Evolutionary conservation across 2,329 filamentous ascomycete genomes (phyloP).

Genomic region (Colletotrichum cereale): DNA sequence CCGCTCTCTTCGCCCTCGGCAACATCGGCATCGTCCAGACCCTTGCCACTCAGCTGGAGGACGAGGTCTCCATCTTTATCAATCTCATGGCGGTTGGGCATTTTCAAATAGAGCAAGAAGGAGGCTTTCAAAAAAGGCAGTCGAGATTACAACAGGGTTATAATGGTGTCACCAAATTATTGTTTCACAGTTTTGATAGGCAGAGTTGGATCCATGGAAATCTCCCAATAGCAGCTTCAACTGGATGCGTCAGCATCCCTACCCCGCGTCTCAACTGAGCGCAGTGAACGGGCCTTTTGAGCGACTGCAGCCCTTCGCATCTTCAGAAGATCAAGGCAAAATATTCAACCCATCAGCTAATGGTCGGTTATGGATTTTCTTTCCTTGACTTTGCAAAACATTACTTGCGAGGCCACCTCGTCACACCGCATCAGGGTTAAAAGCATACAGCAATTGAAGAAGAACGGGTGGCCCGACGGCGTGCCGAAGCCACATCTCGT

Average conservation of each 20-base stretch:
- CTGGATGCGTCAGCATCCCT: not conserved
- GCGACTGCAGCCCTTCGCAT: not conserved
- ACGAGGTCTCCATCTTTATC: constrained; percentile 40
- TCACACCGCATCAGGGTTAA: not conserved
- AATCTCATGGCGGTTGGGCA: constrained; percentile 24
- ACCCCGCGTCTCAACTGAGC: not conserved
- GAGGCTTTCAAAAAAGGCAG: too few relatives aligned
- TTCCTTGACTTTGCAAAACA: not conserved
- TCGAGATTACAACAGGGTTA: not conserved
- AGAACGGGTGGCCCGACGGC: too few relatives aligned
- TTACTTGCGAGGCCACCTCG: rapidly evolving
- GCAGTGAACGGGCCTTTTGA: not conserved
- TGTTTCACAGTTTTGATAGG: not conserved
- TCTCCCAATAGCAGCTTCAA: not conserved
- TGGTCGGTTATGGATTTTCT: not conserved
- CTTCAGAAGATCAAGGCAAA: not conserved
- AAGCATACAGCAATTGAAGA: not conserved
- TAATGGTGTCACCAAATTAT: not conserved
- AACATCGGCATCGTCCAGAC: constrained; percentile 21
- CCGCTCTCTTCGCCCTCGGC: constrained; percentile 9
- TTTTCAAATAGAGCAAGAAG: not conserved
- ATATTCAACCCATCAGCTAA: not conserved
- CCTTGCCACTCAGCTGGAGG: constrained; percentile 25
- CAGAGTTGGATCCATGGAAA: not conserved
- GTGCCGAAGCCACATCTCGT: not conserved